Evolutionary conservation across 345 rosid species (phyloP).

Genomic region (Camelina hispida): DNA sequence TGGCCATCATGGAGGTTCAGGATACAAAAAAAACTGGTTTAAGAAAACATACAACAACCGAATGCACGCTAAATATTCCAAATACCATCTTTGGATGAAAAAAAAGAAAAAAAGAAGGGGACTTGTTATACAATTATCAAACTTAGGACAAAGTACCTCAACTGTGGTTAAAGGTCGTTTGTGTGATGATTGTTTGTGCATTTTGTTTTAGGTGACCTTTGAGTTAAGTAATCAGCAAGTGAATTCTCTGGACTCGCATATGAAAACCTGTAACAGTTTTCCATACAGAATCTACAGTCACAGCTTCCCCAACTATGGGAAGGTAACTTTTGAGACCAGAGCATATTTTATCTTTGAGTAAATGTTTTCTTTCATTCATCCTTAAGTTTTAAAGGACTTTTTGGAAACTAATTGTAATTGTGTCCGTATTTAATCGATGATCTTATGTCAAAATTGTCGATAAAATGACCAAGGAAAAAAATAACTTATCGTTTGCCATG

Average conservation of each 20-base stretch:
- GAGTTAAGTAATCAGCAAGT: conserved; percentile 52
- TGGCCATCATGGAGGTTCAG: too few relatives aligned
- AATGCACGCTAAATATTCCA: too few relatives aligned
- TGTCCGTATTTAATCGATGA: background rate
- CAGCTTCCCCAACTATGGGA: conserved; percentile 86
- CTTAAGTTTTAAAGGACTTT: too few relatives aligned
- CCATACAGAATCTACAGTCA: conserved; percentile 82
- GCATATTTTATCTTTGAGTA: background rate
- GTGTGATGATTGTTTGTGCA: conserved; percentile 4
- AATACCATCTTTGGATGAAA: background rate
- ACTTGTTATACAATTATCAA: background rate
- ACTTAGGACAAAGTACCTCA: background rate
- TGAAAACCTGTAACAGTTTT: conserved; percentile 56
- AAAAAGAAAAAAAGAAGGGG: background rate
- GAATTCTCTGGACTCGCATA: conserved; percentile 59
- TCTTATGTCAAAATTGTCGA: conserved; percentile 8
- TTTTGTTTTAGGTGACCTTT: conserved; percentile 30
- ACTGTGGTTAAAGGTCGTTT: background rate
- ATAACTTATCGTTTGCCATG: conserved; percentile 35
- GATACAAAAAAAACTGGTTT: background rate
- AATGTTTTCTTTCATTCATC: background rate
- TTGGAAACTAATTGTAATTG: background rate
- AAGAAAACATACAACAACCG: too few relatives aligned
- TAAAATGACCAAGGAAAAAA: conserved; percentile 12
- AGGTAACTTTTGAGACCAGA: conserved; percentile 51